Base-by-base conservation (phyloP, 1,139 yeast species). In the Blastobotrys illinoisensis region DNA sequence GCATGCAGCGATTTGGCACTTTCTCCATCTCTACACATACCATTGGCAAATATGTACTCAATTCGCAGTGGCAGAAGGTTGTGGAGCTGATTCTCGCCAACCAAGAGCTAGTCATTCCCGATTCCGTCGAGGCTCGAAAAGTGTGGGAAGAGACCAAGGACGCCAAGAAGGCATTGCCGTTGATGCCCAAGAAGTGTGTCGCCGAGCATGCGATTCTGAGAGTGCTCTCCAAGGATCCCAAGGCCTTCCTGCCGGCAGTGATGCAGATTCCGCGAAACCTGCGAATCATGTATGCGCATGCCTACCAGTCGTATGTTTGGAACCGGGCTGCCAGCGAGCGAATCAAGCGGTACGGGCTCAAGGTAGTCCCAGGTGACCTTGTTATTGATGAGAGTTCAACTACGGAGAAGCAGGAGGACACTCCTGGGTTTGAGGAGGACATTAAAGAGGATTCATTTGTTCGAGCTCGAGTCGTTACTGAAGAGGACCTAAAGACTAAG, bases 1-100 rank as follows among this genome's bases (percentile, higher is more conserved):
- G 99, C 19, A 86, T 93, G 95, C 99, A 93, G 74, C 76, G 99
- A 67, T 93, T 93, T 69, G 99, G 99, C 32, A 90, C 99, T 0
- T 93, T 90, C 66, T 87, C 97, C 7, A 78, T 89, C 26, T 88
- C 98, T 1, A 91, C 99, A 0, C 97, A 93, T 70, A 80, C 79
- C 36, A 78, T 90, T 53, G 99, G 99, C 51, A 81, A 81, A 58
- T 79, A 79, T 58, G 75, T 93, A 32, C 74, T 93, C 52, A 77
- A 81, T 53, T 83, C 81, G 46, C 83, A 91, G 55, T 93, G 95
- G 91, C 80, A 85, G 64, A 79, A 76, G 11, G 97, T 95, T 1
- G 93, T 79, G 2, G 87, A 88, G 52, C 73, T 90, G 56, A 79
- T 93, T 56, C 75, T 95, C 54, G 79, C 93, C 3, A 96, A 91